Evolutionary conservation across 768 basidiomycete genomes (phyloP).

Genomic region (Polyporus arcularius): DNA sequence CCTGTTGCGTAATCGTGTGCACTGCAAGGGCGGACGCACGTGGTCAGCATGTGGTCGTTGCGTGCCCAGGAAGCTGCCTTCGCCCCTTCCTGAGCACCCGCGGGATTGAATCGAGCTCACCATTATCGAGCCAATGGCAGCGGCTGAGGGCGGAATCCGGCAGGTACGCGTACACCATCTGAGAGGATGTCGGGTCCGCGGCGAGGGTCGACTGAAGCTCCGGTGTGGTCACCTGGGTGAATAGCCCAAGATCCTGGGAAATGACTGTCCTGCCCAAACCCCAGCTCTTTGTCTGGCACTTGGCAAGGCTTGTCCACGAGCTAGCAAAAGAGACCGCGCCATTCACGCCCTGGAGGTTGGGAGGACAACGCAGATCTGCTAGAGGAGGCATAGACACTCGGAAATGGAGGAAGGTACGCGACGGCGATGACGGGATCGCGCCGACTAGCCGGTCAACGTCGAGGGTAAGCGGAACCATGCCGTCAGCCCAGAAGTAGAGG

Average conservation of each 20-base stretch:
- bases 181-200: conserved; percentile 39
- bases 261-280: conserved; percentile 48
- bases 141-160: conserved; percentile 68
- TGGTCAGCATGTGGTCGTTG: conserved; percentile 35
- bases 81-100: conserved; percentile 4
- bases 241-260: conserved; percentile 52
- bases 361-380: conserved; percentile 51
- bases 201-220: conserved; percentile 27
- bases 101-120: conserved; percentile 42
- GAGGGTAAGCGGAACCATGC: conserved; percentile 64
- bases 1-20: conserved; percentile 66
- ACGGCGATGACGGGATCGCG: conserved; percentile 33
- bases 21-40: conserved; percentile 37
- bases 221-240: conserved; percentile 40
- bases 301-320: conserved; percentile 55
- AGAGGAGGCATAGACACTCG: conserved; percentile 58
- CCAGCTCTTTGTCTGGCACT: conserved; percentile 65
- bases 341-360: conserved; percentile 64
- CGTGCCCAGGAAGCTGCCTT: conserved; percentile 23
- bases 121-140: conserved; percentile 70
- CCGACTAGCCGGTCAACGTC: conserved; percentile 57
- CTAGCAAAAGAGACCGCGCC: conserved; percentile 55
- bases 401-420: conserved; percentile 52
- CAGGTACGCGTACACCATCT: conserved; percentile 54
- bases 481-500: conserved; percentile 63